Conservation (phyloP, 192 early-diverging fungal genomes). For the Diversispora eburnea region DNA sequence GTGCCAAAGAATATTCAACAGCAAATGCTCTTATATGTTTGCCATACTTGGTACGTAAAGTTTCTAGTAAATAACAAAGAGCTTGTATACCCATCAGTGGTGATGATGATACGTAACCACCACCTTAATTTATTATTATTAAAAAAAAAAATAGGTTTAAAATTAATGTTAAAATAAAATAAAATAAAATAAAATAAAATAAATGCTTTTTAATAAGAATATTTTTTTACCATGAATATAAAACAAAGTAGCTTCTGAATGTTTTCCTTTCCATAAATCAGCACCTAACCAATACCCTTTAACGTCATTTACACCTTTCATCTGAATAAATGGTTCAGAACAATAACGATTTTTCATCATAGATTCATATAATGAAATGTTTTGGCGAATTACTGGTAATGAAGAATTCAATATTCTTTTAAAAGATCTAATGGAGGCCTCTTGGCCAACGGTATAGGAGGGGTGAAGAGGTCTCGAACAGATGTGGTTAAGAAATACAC, state of each 20-base stretch:
- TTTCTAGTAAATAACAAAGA: conserved; percentile 22
- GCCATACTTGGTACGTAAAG: background rate
- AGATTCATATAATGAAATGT: background rate
- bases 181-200: background rate
- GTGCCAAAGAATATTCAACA: conserved; percentile 3
- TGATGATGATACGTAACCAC: background rate
- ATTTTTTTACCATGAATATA: conserved; percentile 14
- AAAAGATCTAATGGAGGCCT: background rate
- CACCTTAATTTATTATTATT: background rate
- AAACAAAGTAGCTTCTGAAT: conserved; percentile 3
- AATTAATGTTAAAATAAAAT: background rate
- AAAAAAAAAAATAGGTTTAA: background rate
- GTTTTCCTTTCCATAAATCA: background rate
- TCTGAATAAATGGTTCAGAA: background rate
- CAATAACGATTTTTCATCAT: background rate
- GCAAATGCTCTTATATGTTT: conserved; percentile 17
- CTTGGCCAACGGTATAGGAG: background rate
- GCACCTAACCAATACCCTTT: conserved; percentile 24
- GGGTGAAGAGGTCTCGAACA: background rate
- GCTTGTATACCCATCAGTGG: background rate
- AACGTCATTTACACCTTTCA: background rate
- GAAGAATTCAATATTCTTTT: background rate
- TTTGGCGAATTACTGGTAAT: background rate
- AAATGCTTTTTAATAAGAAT: too few species aligned
- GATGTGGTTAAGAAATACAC: background rate